These are phyloP conservation scores for Candida suzukii DNA, from an alignment of 805 yeast species.

Conservation along the genomic window DNA sequence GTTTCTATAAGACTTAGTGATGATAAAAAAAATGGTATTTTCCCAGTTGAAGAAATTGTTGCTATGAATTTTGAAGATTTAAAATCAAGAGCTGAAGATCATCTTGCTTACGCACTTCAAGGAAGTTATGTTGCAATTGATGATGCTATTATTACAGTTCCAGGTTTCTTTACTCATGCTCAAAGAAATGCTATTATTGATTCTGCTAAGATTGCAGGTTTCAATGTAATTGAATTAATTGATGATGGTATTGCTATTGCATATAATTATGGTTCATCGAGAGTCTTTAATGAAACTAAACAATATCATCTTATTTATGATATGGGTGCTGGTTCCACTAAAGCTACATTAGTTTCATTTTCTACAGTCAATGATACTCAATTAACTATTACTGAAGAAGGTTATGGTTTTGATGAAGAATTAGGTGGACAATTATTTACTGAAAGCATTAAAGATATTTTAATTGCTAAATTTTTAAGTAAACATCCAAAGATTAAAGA, in stretches of 20 bases:
- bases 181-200: slow-evolving; percentile 70
- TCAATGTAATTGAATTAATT: slow-evolving; percentile 58
- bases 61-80: slow-evolving; percentile 78
- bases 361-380: slow-evolving; percentile 34
- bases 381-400: slow-evolving; percentile 53
- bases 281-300: slow-evolving; percentile 37
- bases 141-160: slow-evolving; percentile 72
- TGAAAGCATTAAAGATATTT: slow-evolving; percentile 48
- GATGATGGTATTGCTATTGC: slow-evolving; percentile 95
- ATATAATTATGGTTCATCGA: slow-evolving; percentile 59
- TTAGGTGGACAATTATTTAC: slow-evolving; percentile 80
- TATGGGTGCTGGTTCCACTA: slow-evolving; percentile 88
- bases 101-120: slow-evolving; percentile 48
- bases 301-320: slow-evolving; percentile 74
- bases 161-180: slow-evolving; percentile 57
- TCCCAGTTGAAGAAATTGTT: slow-evolving; percentile 64
- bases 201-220: slow-evolving; percentile 63
- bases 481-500: slow-evolving; percentile 31
- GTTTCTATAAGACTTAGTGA: slow-evolving; percentile 46
- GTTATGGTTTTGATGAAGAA: slow-evolving; percentile 57
- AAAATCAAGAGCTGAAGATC: slow-evolving; percentile 52
- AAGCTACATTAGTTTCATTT: slow-evolving; percentile 76
- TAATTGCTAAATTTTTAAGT: slow-evolving; percentile 52
- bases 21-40: slow-evolving; percentile 27
- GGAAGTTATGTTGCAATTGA: slow-evolving; percentile 43